These are phyloP conservation scores for Emergomyces orientalis DNA, from an alignment of 2,329 filamentous ascomycete genomes.

Conservation along the genomic window DNA sequence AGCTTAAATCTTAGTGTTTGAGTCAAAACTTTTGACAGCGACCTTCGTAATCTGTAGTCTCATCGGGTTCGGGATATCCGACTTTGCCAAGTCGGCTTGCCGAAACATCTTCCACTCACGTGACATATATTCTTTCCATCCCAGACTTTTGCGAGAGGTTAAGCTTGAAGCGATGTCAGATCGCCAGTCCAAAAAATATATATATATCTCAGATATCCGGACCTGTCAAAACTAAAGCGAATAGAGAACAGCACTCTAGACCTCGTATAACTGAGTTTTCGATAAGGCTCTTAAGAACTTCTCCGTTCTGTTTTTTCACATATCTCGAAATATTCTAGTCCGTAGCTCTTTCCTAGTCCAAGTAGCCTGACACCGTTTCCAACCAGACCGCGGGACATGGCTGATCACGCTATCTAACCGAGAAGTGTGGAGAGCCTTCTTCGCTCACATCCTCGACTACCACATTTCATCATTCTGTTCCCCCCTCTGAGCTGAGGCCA, in stretches of 20 bases:
- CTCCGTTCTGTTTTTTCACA: neutral
- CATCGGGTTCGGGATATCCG: neutral
- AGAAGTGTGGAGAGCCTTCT: neutral
- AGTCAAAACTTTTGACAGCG: no score
- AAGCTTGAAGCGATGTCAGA: no score
- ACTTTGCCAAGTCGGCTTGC: slow-evolving; percentile 2
- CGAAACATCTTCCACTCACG: neutral
- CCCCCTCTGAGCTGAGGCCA: neutral
- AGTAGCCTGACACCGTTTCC: neutral
- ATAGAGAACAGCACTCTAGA: neutral
- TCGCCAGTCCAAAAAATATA: neutral
- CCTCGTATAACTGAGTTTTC: neutral
- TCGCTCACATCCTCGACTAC: neutral
- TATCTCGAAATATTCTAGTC: neutral
- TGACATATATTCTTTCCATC: neutral
- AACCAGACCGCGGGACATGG: neutral
- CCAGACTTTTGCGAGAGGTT: no score
- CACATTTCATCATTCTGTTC: neutral
- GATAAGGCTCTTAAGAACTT: neutral
- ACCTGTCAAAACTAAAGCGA: neutral
- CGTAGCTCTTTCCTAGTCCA: neutral
- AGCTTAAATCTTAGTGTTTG: no score
- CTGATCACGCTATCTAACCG: neutral
- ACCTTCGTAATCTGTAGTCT: no score
- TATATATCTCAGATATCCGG: neutral